A percentile compares a stretch with the other conserved stretches of the same genome.
Conservation (phyloP, 495 filamentous ascomycete genomes). For the Penicillium taxi region DNA sequence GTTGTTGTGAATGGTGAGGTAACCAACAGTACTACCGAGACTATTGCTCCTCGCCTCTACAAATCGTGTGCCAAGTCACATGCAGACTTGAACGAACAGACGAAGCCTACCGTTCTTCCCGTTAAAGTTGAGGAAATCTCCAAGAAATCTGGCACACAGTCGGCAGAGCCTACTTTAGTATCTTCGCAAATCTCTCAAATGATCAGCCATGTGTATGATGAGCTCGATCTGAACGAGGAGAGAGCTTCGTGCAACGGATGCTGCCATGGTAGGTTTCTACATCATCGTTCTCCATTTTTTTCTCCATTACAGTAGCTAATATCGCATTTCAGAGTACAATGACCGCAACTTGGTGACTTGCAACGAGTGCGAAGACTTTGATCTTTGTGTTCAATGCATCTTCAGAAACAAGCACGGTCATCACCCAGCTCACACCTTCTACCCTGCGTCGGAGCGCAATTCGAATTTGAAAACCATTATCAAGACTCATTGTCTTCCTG, state of each 20-base stretch:
- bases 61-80: too few species aligned
- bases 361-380: constrained; percentile 77
- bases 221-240: too few species aligned
- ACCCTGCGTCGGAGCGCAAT: constrained; percentile 28
- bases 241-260: constrained; percentile 96
- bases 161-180: too few species aligned
- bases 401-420: constrained; percentile 75
- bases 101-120: too few species aligned
- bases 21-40: constrained; percentile 76
- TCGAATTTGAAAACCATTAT: constrained; percentile 38
- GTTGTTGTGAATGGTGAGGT: constrained; percentile 69
- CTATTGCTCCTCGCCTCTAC: constrained; percentile 59
- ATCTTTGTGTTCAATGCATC: constrained; percentile 82
- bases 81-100: too few species aligned
- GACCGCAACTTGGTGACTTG: constrained; percentile 81
- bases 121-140: too few species aligned
- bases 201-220: constrained; percentile 25
- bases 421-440: constrained; percentile 81
- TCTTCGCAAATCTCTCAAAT: constrained; percentile 5
- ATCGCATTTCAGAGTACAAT: constrained; percentile 47
- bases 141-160: too few species aligned
- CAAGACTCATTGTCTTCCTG: constrained; percentile 60
- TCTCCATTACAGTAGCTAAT: not conserved
- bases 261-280: constrained; percentile 62
- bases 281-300: too few species aligned